Conservation (phyloP, 305 asterid species). For the Fraxinus latifolia region DNA sequence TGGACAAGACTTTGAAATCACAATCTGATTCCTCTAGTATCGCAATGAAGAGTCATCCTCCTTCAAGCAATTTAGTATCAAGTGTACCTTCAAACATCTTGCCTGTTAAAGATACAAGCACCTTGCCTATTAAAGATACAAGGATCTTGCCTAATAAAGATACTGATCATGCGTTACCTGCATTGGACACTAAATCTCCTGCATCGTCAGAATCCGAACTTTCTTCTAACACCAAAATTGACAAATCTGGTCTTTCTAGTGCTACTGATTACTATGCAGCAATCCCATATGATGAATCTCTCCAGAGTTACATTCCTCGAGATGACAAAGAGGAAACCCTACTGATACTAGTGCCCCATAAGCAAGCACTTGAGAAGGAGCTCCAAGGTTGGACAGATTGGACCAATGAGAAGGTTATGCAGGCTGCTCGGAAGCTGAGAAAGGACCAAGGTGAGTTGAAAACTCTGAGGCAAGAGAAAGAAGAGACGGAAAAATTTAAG, state of each 20-base stretch:
- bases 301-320: slow-evolving; percentile 41
- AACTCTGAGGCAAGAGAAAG: slow-evolving; percentile 62
- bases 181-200: slow-evolving; percentile 23
- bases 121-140: background rate
- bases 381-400: slow-evolving; percentile 59
- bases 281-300: slow-evolving; percentile 49
- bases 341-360: slow-evolving; percentile 34
- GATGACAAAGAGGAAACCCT: slow-evolving; percentile 52
- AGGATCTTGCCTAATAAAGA: slow-evolving; percentile 21
- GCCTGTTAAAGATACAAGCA: slow-evolving; percentile 30
- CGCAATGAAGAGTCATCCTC: slow-evolving; percentile 27
- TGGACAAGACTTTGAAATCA: slow-evolving; percentile 51
- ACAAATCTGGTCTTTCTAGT: slow-evolving; percentile 24
- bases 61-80: slow-evolving; percentile 26
- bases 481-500: slow-evolving; percentile 45
- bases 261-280: slow-evolving; percentile 37
- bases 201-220: slow-evolving; percentile 25
- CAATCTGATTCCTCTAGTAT: slow-evolving; percentile 42
- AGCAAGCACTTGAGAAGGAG: slow-evolving; percentile 46
- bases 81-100: slow-evolving; percentile 13
- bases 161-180: slow-evolving; percentile 37
- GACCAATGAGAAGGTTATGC: slow-evolving; percentile 72
- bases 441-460: slow-evolving; percentile 64
- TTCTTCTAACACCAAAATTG: slow-evolving; percentile 23
- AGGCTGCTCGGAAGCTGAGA: slow-evolving; percentile 56